Evolutionary conservation across 371 early-diverging fungal species (phyloP), one percentile per base, ranked within the genome.

Genomic region (Syncephalastrum sp.): DNA sequence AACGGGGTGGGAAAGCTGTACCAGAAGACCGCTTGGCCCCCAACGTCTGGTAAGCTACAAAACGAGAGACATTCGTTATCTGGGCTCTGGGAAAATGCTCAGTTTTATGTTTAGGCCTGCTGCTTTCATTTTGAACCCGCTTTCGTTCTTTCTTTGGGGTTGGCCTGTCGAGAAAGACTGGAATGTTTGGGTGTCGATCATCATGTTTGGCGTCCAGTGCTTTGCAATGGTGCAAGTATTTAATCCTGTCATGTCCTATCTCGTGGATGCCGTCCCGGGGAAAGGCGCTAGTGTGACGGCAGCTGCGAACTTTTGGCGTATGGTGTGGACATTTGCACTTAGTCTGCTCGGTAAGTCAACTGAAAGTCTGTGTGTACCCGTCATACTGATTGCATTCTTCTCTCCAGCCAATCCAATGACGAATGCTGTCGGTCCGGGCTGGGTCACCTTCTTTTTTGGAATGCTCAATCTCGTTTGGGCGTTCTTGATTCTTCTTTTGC

Each of bases 211-310:
- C 41, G 65, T 82, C 3, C 80, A 81, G 52, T 80, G 80, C 49
- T 84, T 84, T 69, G 82, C 80, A 4, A 82, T 84, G 82, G 75
- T 75, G 8, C 79, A 81, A 42, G 65, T 82, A 16, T 69, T 82
- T 24, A 70, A 80, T 21, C 77, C 82, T 19, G 72, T 74, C 25
- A 65, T 82, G 50, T 70, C 82, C 0, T 84, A 82, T 42, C 48
- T 81, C 1, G 84, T 84, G 25, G 82, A 84, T 60, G 71, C 79
- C 7, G 79, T 84, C 3, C 76, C 79, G 10, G 82, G 77, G 12
- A 71, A 75, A n/a, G 84, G 84, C 6, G 82, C 85, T 7, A 79
- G 79, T 49, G 83, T 79, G 10, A 82, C 81, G 4, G 82, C 84
- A 1, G 84, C 82, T 10, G 81, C 77, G 25, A 84, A 84, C 53